A percentile compares a stretch with the other conserved stretches of the same genome.
Evolutionary conservation across 257 asterid species (phyloP).

Genomic region (Fraxinus anomala): DNA sequence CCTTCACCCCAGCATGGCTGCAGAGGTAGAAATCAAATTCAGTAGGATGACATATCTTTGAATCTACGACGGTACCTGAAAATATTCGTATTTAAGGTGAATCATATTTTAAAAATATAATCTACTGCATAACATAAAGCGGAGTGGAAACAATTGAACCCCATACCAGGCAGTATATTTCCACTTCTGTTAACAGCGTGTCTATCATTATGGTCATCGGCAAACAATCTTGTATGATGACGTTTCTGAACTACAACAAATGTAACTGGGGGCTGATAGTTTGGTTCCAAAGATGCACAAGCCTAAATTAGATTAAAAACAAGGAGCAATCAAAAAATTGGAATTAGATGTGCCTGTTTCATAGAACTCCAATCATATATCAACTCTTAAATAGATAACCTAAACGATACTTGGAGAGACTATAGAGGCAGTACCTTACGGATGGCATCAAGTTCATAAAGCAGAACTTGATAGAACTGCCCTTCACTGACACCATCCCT

Average conservation of each 20-base stretch:
- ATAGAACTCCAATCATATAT: neutral
- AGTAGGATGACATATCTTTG: constrained; percentile 93
- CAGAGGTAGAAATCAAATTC: constrained; percentile 95
- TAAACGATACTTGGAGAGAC: neutral
- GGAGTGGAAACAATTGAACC: constrained; percentile 1
- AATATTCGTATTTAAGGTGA: constrained; percentile 8
- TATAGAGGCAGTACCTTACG: constrained; percentile 58
- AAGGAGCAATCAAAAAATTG: neutral
- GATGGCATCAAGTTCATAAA: constrained; percentile 90
- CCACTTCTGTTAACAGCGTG: constrained; percentile 75
- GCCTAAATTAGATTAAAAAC: constrained; percentile 50
- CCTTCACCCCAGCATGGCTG: constrained; percentile 99
- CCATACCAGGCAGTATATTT: constrained; percentile 81
- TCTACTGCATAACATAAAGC: neutral
- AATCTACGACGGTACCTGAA: constrained; percentile 90
- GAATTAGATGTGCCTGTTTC: neutral
- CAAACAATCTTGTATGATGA: constrained; percentile 89
- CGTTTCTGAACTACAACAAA: constrained; percentile 97
- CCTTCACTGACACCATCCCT: constrained; percentile 99
- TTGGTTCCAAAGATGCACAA: constrained; percentile 88
- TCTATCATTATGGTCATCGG: constrained; percentile 70
- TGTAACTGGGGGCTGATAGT: constrained; percentile 94
- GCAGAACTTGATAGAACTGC: constrained; percentile 90
- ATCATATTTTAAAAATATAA: neutral
- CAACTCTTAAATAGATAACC: neutral